These are phyloP conservation scores for Cytidiella melzeri DNA, from an alignment of 768 basidiomycete genomes.

Conservation along the genomic window DNA sequence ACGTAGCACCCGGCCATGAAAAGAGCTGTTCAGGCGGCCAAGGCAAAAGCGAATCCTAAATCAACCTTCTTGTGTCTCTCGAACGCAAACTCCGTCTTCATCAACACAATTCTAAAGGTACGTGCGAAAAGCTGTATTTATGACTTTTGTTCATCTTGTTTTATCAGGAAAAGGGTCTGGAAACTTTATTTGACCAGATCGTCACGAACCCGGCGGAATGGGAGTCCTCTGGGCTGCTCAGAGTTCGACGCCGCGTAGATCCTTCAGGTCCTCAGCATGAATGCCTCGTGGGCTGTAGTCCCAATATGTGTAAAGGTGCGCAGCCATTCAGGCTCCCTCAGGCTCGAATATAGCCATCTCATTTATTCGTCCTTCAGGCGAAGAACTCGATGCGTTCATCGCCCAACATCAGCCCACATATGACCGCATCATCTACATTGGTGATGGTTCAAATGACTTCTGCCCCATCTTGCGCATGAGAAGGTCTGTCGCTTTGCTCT, in stretches of 20 bases:
- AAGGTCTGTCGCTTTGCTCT: slow-evolving; percentile 39
- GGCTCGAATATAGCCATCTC: not conserved
- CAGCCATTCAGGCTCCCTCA: not conserved
- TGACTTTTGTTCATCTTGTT: too few relatives aligned
- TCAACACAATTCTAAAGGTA: slow-evolving; percentile 83
- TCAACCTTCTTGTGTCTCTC: slow-evolving; percentile 87
- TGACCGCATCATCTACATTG: slow-evolving; percentile 83
- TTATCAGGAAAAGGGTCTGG: slow-evolving; percentile 50
- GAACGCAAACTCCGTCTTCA: slow-evolving; percentile 91
- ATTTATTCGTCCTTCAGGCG: slow-evolving; percentile 44
- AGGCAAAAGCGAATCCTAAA: slow-evolving; percentile 53
- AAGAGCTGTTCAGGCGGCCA: slow-evolving; percentile 76
- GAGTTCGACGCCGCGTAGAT: slow-evolving; percentile 69
- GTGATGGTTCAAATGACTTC: slow-evolving; percentile 94
- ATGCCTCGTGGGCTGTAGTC: slow-evolving; percentile 84
- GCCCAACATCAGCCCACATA: slow-evolving; percentile 50
- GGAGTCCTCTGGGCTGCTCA: slow-evolving; percentile 62
- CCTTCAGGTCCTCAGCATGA: slow-evolving; percentile 73
- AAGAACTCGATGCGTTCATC: slow-evolving; percentile 84
- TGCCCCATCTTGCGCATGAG: slow-evolving; percentile 83
- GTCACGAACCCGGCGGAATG: slow-evolving; percentile 92
- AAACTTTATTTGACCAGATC: slow-evolving; percentile 71
- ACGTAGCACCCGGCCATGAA: slow-evolving; percentile 93
- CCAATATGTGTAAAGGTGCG: slow-evolving; percentile 99
- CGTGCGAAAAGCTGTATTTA: slow-evolving; percentile 4